Evolutionary conservation across 129 eudicot species (phyloP).

Genomic region (Flaveria sonorensis): DNA sequence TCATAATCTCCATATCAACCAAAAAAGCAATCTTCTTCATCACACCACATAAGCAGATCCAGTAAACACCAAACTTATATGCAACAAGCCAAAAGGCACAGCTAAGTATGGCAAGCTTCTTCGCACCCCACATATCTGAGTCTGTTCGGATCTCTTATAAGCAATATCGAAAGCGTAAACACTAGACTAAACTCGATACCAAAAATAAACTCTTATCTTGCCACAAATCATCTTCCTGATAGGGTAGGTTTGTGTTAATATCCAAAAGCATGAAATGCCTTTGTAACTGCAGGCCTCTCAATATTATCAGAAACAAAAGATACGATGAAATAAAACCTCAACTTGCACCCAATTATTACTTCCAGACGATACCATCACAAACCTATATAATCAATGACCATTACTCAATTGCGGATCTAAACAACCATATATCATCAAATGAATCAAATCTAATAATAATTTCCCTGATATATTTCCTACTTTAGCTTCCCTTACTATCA

Average conservation of each 20-base stretch:
- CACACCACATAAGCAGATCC: not conserved
- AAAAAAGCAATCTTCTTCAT: not conserved
- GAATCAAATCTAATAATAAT: not conserved
- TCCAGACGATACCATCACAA: not conserved
- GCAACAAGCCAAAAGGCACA: not conserved
- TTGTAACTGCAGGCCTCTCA: too few relatives aligned
- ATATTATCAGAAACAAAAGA: too few relatives aligned
- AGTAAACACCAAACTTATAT: conserved; percentile 2
- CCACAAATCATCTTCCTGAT: not conserved
- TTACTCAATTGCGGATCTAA: conserved; percentile 8
- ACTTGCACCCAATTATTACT: too few relatives aligned
- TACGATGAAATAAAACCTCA: too few relatives aligned
- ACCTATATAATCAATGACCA: not conserved
- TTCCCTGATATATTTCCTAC: not conserved
- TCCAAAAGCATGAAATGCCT: not conserved
- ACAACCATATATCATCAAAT: conserved; percentile 1
- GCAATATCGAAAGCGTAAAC: not conserved
- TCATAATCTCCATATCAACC: not conserved
- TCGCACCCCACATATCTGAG: not conserved
- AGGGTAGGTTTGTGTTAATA: not conserved
- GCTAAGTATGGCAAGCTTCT: not conserved
- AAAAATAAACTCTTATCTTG: not conserved
- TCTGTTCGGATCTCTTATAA: not conserved
- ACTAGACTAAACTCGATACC: not conserved
- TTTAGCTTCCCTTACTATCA: conserved; percentile 9